These are phyloP conservation scores for Martiniozyma abietophila DNA, from an alignment of 805 yeast species.

Conservation along the genomic window DNA sequence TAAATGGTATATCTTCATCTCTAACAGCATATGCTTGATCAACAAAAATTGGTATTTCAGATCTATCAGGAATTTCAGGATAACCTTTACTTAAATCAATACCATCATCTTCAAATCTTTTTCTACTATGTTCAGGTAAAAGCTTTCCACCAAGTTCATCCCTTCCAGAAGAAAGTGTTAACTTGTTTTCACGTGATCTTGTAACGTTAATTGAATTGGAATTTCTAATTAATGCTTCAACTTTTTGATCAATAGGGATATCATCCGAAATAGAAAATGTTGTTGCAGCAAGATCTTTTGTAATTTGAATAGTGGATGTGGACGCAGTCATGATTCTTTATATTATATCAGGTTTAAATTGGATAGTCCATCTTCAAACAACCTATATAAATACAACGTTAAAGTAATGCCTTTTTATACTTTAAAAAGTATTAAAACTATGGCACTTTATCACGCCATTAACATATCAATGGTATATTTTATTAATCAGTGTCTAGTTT, in stretches of 20 bases:
- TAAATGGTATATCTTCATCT: conserved; percentile 25
- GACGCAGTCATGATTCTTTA: too few relatives aligned
- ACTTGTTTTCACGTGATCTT: background rate
- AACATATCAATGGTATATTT: too few relatives aligned
- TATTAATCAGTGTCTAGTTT: too few relatives aligned
- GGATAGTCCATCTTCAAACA: too few relatives aligned
- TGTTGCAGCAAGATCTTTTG: too few relatives aligned
- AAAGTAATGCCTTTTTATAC: too few relatives aligned
- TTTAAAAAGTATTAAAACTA: too few relatives aligned
- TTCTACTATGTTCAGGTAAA: conserved; percentile 20
- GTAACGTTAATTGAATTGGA: conserved; percentile 7
- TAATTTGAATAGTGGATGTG: too few relatives aligned
- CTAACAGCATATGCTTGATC: conserved; percentile 33
- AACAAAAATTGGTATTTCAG: conserved; percentile 28
- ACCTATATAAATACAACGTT: too few relatives aligned
- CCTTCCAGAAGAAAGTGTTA: conserved; percentile 7
- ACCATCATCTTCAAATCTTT: conserved; percentile 28
- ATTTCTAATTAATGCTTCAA: conserved; percentile 11
- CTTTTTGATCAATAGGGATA: conserved; percentile 8
- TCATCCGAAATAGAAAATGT: conserved; percentile 1
- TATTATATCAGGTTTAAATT: too few relatives aligned
- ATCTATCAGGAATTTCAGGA: conserved; percentile 28
- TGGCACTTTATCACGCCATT: too few relatives aligned
- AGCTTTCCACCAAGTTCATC: conserved; percentile 15
- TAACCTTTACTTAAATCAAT: conserved; percentile 31